Conservation (phyloP, 129 eudicot species). For the Scalesia atractyloides region DNA sequence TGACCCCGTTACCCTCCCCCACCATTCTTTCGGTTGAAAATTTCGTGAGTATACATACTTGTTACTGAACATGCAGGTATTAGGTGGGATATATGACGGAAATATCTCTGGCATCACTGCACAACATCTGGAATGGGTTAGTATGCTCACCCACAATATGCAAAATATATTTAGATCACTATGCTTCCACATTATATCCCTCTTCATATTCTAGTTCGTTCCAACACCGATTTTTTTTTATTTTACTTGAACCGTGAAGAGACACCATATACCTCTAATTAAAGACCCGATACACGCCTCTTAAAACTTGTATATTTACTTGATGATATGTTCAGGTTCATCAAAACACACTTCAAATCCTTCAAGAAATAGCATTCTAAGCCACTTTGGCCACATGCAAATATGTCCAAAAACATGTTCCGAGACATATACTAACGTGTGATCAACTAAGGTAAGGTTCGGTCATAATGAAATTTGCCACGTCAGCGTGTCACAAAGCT, state of each 20-base stretch:
- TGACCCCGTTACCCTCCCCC: not conserved
- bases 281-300: not conserved
- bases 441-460: slow-evolving; percentile 15
- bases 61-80: slow-evolving; percentile 54
- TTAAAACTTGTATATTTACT: slow-evolving; percentile 28
- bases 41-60: not conserved
- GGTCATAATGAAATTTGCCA: not conserved
- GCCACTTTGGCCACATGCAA: slow-evolving; percentile 10
- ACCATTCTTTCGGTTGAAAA: not conserved
- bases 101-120: slow-evolving; percentile 90
- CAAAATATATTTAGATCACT: not conserved
- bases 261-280: not conserved
- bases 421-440: not conserved
- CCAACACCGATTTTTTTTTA: not conserved
- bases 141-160: too few relatives aligned
- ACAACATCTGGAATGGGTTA: slow-evolving; percentile 98
- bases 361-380: slow-evolving; percentile 93
- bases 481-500: not conserved
- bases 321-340: slow-evolving; percentile 63
- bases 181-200: not conserved
- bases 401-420: slow-evolving; percentile 14
- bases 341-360: slow-evolving; percentile 85
- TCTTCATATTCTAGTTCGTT: not conserved
- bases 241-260: not conserved
- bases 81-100: slow-evolving; percentile 89